A percentile compares a stretch with the other conserved stretches of the same genome.
phyloP scores from a whole-genome alignment of 176 grass and related monocot species.

The Alopecurus myosuroides region DNA sequence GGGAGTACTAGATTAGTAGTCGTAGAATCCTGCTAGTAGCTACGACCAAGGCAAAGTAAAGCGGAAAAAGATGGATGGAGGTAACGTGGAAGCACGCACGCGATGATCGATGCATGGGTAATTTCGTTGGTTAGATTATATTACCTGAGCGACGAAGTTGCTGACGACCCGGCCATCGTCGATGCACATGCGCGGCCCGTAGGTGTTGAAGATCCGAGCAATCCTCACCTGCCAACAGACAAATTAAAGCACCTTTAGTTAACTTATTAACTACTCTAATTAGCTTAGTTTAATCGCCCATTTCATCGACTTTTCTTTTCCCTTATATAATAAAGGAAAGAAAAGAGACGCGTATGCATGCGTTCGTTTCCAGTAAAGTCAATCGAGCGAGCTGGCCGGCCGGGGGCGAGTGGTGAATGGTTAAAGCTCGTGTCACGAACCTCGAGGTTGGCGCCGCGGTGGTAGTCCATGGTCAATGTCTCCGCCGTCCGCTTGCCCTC shows the following conservation, averaged over 20 bases:
- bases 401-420: not conserved
- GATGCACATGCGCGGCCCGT: conserved; percentile 95
- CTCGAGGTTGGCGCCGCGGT: conserved; percentile 85
- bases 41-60: not conserved
- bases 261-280: not conserved
- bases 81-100: not conserved
- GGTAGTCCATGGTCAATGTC: conserved; percentile 97
- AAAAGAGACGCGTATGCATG: not conserved
- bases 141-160: conserved; percentile 95
- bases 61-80: not conserved
- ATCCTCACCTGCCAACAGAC: conserved; percentile 62
- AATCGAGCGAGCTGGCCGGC: not conserved
- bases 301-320: not conserved
- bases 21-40: not conserved
- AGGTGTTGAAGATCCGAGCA: conserved; percentile 96
- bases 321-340: no score
- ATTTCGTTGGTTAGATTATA: not conserved
- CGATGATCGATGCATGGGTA: not conserved
- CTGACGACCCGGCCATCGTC: conserved; percentile 96
- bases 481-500: conserved; percentile 94
- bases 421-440: conserved; percentile 20
- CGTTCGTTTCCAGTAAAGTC: not conserved
- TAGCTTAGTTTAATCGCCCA: not conserved
- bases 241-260: not conserved
- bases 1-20: not conserved